Conservation (phyloP, 768 basidiomycete genomes). For the Macrocybe gigantea region DNA sequence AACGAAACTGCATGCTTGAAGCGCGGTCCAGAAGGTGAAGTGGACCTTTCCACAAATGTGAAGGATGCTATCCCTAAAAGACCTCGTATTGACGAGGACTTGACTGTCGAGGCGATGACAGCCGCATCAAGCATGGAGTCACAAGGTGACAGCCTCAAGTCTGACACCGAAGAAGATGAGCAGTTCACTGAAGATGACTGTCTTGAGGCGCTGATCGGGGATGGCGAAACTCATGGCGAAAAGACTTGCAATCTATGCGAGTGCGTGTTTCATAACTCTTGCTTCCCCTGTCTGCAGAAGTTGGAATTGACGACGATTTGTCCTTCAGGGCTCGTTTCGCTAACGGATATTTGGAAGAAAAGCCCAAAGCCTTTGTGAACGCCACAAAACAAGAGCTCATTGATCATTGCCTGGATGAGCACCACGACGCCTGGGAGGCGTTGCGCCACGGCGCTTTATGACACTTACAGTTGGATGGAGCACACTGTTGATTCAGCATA, state of each 20-base stretch:
- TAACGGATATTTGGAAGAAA: slow-evolving; percentile 17
- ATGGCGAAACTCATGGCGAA: slow-evolving; percentile 19
- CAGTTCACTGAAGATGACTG: slow-evolving; percentile 33
- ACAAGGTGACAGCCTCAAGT: slow-evolving; percentile 22
- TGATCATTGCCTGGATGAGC: slow-evolving; percentile 42
- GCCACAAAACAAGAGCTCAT: slow-evolving; percentile 38
- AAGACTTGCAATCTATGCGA: slow-evolving; percentile 45
- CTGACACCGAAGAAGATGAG: slow-evolving; percentile 36
- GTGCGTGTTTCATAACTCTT: slow-evolving; percentile 28
- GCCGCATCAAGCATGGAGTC: too few relatives aligned
- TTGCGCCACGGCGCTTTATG: slow-evolving; percentile 20
- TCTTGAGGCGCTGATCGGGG: slow-evolving; percentile 36
- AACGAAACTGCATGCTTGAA: too few relatives aligned
- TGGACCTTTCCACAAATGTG: too few relatives aligned
- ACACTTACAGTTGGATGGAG: too few relatives aligned
- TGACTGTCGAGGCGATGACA: too few relatives aligned
- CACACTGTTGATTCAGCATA: too few relatives aligned
- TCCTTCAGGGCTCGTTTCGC: slow-evolving; percentile 28
- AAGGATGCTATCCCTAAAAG: too few relatives aligned
- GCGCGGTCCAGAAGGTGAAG: too few relatives aligned
- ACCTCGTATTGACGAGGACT: too few relatives aligned
- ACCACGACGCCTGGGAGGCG: slow-evolving; percentile 43
- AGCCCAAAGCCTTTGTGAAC: slow-evolving; percentile 29
- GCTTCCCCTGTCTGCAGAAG: too few relatives aligned
- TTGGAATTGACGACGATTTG: too few relatives aligned